A percentile compares a stretch with the other conserved stretches of the same genome.
These are phyloP conservation scores for Alternaria dauci DNA, from an alignment of 2,329 filamentous ascomycete genomes.

Conservation along the genomic window DNA sequence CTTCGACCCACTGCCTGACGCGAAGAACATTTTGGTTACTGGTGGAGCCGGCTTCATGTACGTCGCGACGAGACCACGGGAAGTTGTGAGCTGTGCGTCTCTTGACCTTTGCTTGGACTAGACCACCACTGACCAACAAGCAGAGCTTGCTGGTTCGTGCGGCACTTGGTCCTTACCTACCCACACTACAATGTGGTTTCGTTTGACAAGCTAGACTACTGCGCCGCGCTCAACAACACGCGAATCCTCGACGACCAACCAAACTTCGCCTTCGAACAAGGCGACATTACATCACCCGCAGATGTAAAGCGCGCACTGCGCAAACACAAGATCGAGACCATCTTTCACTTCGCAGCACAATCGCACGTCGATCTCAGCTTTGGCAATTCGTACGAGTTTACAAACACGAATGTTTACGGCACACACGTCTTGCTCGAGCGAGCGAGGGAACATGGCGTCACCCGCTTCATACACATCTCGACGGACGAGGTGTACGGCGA, in stretches of 20 bases:
- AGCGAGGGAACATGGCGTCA: constrained; percentile 74
- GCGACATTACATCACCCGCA: constrained; percentile 75
- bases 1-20: constrained; percentile 72
- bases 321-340: constrained; percentile 76
- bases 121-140: constrained; percentile 22
- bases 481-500: constrained; percentile 89
- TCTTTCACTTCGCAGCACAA: constrained; percentile 87
- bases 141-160: constrained; percentile 83
- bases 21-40: constrained; percentile 84
- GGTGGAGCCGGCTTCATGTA: constrained; percentile 88
- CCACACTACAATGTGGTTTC: constrained; percentile 80
- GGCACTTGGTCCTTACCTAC: constrained; percentile 79
- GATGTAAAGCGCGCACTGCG: constrained; percentile 76
- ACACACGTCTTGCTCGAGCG: constrained; percentile 85
- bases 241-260: constrained; percentile 69
- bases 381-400: constrained; percentile 82
- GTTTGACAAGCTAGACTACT: constrained; percentile 87
- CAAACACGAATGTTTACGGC: constrained; percentile 81
- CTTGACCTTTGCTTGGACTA: background rate
- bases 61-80: constrained; percentile 42
- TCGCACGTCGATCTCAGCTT: constrained; percentile 86
- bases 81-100: constrained; percentile 15
- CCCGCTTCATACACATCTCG: constrained; percentile 80
- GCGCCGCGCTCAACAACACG: constrained; percentile 81
- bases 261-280: constrained; percentile 82